These are phyloP conservation scores for Elsinoe ampelina DNA, from an alignment of 2,329 filamentous ascomycete genomes.

Conservation along the genomic window DNA sequence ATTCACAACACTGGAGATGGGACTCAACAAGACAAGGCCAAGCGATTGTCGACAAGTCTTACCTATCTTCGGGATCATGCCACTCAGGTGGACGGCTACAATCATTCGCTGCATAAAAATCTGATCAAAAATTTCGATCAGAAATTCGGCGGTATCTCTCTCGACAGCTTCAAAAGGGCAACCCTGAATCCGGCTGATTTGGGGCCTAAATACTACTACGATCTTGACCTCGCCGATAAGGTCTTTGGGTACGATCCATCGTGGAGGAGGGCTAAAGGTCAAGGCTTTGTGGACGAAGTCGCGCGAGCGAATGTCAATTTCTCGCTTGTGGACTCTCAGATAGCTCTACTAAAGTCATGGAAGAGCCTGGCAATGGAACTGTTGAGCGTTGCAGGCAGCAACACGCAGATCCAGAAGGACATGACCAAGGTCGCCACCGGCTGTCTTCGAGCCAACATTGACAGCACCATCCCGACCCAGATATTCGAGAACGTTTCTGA, in stretches of 20 bases:
- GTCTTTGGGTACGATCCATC: conserved; percentile 68
- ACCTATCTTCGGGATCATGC: conserved; percentile 73
- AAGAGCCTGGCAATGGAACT: conserved; percentile 80
- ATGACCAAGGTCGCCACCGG: conserved; percentile 67
- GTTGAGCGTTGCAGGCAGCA: conserved; percentile 50
- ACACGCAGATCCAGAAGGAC: conserved; percentile 52
- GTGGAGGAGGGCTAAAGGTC: conserved; percentile 54
- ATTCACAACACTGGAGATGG: conserved; percentile 76
- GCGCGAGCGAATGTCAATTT: conserved; percentile 81
- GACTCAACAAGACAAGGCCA: conserved; percentile 58
- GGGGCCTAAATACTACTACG: conserved; percentile 75
- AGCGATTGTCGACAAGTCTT: conserved; percentile 63
- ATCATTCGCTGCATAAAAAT: conserved; percentile 75
- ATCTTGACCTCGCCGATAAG: conserved; percentile 62
- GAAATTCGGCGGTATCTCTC: conserved; percentile 62
- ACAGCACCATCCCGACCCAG: conserved; percentile 60
- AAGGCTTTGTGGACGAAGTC: conserved; percentile 76
- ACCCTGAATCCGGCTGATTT: conserved; percentile 41
- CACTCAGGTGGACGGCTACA: conserved; percentile 72
- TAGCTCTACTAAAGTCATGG: conserved; percentile 79
- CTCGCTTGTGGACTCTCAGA: conserved; percentile 84
- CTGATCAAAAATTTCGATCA: conserved; percentile 74
- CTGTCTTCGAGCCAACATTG: conserved; percentile 69
- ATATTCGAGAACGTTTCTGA: conserved; percentile 75
- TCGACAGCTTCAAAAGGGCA: conserved; percentile 76